phyloP scores from a whole-genome alignment of 140 eudicot genomes.

The Stevia rebaudiana region DNA sequence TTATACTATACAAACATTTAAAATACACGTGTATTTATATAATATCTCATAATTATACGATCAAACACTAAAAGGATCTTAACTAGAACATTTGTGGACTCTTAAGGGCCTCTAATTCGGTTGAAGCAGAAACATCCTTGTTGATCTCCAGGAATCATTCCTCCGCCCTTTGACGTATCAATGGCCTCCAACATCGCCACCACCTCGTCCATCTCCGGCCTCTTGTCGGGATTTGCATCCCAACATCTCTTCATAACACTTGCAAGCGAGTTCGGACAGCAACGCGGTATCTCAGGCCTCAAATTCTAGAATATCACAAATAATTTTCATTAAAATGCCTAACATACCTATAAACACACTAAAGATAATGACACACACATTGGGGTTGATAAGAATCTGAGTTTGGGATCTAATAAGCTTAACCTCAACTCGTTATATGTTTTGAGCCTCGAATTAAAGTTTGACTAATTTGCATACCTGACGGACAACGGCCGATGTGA shows the following conservation, averaged over 20 bases:
- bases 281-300: conserved; percentile 94
- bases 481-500: conserved; percentile 92
- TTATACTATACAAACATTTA: neutral
- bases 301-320: conserved; percentile 43
- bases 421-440: neutral
- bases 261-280: conserved; percentile 80
- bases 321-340: neutral
- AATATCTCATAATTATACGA: conserved; percentile 10
- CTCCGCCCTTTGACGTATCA: conserved; percentile 85
- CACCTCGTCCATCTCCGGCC: conserved; percentile 92
- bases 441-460: neutral
- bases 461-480: conserved; percentile 42
- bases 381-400: neutral
- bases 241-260: conserved; percentile 85
- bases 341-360: neutral
- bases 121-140: conserved; percentile 74
- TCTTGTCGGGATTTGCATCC: conserved; percentile 82
- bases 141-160: conserved; percentile 80
- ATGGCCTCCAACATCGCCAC: conserved; percentile 79
- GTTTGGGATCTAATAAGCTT: neutral
- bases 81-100: neutral
- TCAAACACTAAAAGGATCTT: conserved; percentile 8
- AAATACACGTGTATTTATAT: neutral
- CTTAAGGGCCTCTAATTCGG: conserved; percentile 53
- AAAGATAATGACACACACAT: neutral